Evolutionary conservation across 1,139 yeast genomes (phyloP), one percentile per base, ranked within the genome.

Genomic region (Insectozyma bohioensis): DNA sequence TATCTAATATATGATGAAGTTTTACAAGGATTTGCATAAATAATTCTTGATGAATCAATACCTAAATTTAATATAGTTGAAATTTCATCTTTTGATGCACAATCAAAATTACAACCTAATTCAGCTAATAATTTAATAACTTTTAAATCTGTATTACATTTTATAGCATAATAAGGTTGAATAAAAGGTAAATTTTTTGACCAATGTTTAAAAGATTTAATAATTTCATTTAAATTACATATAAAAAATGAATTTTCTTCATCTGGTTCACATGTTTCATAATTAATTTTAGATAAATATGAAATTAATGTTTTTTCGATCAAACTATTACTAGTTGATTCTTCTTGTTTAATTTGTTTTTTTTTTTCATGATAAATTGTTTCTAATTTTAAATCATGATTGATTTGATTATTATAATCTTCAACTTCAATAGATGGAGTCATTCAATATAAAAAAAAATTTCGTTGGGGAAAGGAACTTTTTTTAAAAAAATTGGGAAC

Each of bases 1-100:
- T 71, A 83, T 49, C 94, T 74, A 42, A 92, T 66, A 48, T 80
- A 86, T 21, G 95, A 84, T 37, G 78, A 74, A 26, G 92, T 81
- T 63, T 92, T 92, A 61, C 96, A 86, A 14, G 98, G 97, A 52
- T 92, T 88, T 20, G 97, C 97, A 61, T 86, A 92, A 39, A 92
- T 75, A 51, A 92, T 84, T 48, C 86, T 70, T 12, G 68, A 58
- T 9, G 94, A 74, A 40, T 63, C 63, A 36, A 82, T 77, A 10
- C 90, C 92, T 41, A 80, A 56, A 20, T 62, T 54, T 46, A 86
- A 66, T 36, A 87, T 74, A 33, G 67, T 63, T 41, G 80, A 82
- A 50, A 92, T 86, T 62, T 92, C 98, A 44, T 73, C 72, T 54
- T 84, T 80, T 20, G 96, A 86, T 10, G 97, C 97, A 64, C 98